Base-by-base conservation (phyloP, 495 filamentous ascomycete species). In the Penicillium angulare region DNA sequence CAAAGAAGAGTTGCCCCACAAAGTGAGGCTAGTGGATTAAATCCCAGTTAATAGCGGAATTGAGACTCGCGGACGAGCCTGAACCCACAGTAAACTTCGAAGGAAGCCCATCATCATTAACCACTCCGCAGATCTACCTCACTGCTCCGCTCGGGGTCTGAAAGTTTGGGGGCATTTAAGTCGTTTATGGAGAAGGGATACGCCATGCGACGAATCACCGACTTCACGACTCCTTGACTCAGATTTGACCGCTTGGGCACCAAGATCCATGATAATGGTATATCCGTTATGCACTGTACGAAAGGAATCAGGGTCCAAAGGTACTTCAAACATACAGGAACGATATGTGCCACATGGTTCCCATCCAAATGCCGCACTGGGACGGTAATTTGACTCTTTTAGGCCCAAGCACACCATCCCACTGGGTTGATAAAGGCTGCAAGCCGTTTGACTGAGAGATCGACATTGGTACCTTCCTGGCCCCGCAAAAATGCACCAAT, bases 61-160 rank as follows among this genome's bases (percentile, higher is more conserved):
- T 60, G 52, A 33, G 35, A 26, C 24, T 38, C 38, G 26, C 26
- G 26, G 15, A 17, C 13, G 24, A 32, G 16, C 26, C 39, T 38
- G 55, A 49, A 49, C 35, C 38, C 50, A n/a, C 38, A 52, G 48
- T 61, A 59, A 61, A 55, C 61, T 59, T 56, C 43, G 7, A 49
- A 23, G 21, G 29, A 53, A 38, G 61, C 15, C 18, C 45, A 56
- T 64, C 54, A 10, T 59, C 57, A 64, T 64, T 59, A 53, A 40
- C 52, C 49, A 56, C 34, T 49, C 29, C 24, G 61, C 49, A 51
- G 58, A 64, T 64, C 61, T 7, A 31, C 41, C 27, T 7, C 12
- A 9, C n/a, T 24, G 22, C 9, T 41, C 38, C 38, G 38, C 38
- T 41, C 38, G 4, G 33, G 13, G 38, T 24, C 38, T 13, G 18